Base-by-base conservation (phyloP, 352 stramenopile species). In the Globisporangium irregulare region DNA sequence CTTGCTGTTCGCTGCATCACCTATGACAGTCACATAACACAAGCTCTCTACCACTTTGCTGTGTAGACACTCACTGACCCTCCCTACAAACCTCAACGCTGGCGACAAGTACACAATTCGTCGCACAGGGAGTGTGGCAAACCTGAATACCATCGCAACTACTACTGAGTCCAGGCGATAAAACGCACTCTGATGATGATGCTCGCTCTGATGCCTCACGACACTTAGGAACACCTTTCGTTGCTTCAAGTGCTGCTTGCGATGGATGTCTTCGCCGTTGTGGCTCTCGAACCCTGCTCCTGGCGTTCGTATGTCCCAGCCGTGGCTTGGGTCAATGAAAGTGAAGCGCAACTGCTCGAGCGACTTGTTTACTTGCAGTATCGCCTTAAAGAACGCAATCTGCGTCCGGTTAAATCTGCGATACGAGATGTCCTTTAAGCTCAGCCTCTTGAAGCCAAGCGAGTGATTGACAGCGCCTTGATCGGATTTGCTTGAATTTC, bases 121-220 rank as follows among this genome's bases (percentile, higher is more conserved):
- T 20, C n/a, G n/a, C 6, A 56, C 22, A 4, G 50, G 50, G 6
- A 56, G n/a, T 22, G 22, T 14, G 8, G 8, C 50, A 32, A 56
- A 56, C 50, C 10, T 56, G 50, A 56, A 56, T 24, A 56, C 32
- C 2, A 56, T 20, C 50, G 22, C 22, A 7, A 56, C 15, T 22
- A 56, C 22, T 20, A 22, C 50, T 10, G 50, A 56, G 50, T 56
- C 50, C 5, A 56, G 50, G 7, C 50, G 50, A 18, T 22, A 20
- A 27, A 41, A 22, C 6, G 8, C 48, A 14, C 48, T 97, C 70
- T 94, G 92, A 68, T 97, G 92, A 84, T 98, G 99, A 76, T 97
- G 91, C 78, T 95, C 93, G 78, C 87, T 55, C 4, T 55, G 7
- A 55, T 43, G 12, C 12, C 10, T 22, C 20, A 29, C 6, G 24